Conservation (phyloP, 2,329 filamentous ascomycete species). For the Calycina marina region DNA sequence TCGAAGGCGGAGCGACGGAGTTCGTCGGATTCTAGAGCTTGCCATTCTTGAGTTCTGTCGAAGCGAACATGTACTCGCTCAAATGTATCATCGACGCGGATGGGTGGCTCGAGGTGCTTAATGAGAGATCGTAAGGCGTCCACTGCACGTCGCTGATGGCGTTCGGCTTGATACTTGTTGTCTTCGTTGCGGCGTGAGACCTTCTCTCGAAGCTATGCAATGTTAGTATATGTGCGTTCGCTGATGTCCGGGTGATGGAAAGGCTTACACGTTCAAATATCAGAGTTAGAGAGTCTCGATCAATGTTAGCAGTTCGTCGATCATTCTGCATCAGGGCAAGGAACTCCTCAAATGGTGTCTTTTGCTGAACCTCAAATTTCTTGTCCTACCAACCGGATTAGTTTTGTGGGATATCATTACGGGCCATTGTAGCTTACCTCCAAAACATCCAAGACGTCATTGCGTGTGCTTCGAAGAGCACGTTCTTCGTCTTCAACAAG, state of each 20-base stretch:
- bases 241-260: too few species aligned
- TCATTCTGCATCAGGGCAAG: slow-evolving; percentile 68
- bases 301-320: slow-evolving; percentile 75
- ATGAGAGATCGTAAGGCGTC: slow-evolving; percentile 76
- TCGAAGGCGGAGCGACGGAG: slow-evolving; percentile 75
- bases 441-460: slow-evolving; percentile 75
- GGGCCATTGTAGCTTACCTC: slow-evolving; percentile 64
- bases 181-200: slow-evolving; percentile 70
- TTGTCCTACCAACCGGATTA: slow-evolving; percentile 74
- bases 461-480: slow-evolving; percentile 64
- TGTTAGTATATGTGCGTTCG: too few species aligned
- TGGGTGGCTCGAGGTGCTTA: slow-evolving; percentile 79
- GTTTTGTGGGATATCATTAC: too few species aligned
- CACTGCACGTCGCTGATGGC: slow-evolving; percentile 69
- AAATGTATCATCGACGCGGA: slow-evolving; percentile 67
- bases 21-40: slow-evolving; percentile 70
- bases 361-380: slow-evolving; percentile 76
- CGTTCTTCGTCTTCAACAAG: slow-evolving; percentile 86
- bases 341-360: slow-evolving; percentile 84
- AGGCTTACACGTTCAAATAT: slow-evolving; percentile 71
- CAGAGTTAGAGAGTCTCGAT: slow-evolving; percentile 60
- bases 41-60: slow-evolving; percentile 70
- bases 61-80: slow-evolving; percentile 73
- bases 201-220: slow-evolving; percentile 50
- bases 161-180: slow-evolving; percentile 67